Conservation (phyloP, 2,329 filamentous ascomycete species). For the Fragosphaeria purpurea region DNA sequence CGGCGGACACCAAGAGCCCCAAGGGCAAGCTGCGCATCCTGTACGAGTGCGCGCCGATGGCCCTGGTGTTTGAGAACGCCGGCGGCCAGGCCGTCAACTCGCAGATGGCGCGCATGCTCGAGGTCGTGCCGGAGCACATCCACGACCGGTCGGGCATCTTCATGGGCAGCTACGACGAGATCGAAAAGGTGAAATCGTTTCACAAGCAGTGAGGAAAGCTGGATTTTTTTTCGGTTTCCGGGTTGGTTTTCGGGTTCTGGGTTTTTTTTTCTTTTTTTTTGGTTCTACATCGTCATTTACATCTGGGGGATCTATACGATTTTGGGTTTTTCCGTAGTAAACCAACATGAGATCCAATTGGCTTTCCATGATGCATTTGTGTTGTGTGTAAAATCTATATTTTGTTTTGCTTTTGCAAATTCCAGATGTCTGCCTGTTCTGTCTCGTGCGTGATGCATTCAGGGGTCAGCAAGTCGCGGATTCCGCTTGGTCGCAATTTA, state of each 20-base stretch:
- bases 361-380: too few species aligned
- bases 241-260: neutral
- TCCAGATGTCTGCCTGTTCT: too few species aligned
- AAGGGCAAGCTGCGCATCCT: constrained; percentile 97
- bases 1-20: constrained; percentile 93
- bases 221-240: neutral
- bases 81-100: constrained; percentile 88
- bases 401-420: too few species aligned
- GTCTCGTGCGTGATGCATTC: too few species aligned
- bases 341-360: too few species aligned
- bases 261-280: neutral
- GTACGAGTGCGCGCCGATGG: constrained; percentile 98
- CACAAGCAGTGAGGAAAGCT: constrained; percentile 42
- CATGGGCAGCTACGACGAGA: constrained; percentile 86
- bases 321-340: too few species aligned
- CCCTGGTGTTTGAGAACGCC: constrained; percentile 96
- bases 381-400: too few species aligned
- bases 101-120: constrained; percentile 83
- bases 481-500: too few species aligned
- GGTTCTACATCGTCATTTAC: neutral
- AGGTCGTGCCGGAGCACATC: constrained; percentile 81
- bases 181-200: constrained; percentile 86
- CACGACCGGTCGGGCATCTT: constrained; percentile 95
- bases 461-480: too few species aligned
- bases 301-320: too few species aligned